Conservation (phyloP, 805 yeast genomes). For the Candida namnaoensis region DNA sequence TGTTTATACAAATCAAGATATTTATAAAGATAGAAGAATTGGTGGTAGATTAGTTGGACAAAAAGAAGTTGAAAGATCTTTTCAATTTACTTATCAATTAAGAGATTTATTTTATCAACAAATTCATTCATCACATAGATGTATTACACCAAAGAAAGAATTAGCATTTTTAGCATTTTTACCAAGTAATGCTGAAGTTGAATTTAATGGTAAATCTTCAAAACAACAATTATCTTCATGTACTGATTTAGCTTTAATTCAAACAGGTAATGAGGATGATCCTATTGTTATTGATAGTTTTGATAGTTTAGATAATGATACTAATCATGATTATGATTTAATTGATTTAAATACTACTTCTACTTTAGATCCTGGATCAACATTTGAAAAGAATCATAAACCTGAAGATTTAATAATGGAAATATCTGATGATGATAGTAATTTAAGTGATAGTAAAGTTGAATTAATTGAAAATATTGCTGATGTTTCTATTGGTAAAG, state of each 20-base stretch:
- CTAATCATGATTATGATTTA: slow-evolving; percentile 5
- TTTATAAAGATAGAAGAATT: slow-evolving; percentile 49
- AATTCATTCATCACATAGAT: slow-evolving; percentile 51
- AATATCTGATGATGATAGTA: too few species aligned
- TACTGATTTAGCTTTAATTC: not conserved
- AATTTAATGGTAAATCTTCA: slow-evolving; percentile 29
- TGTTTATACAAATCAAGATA: slow-evolving; percentile 21
- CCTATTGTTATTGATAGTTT: slow-evolving; percentile 16
- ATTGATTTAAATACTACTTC: not conserved
- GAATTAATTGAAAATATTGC: not conserved
- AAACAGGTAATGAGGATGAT: slow-evolving; percentile 5
- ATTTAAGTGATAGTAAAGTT: too few species aligned
- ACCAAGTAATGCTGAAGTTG: slow-evolving; percentile 60
- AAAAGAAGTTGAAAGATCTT: slow-evolving; percentile 73
- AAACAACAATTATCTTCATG: slow-evolving; percentile 6
- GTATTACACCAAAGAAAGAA: slow-evolving; percentile 76
- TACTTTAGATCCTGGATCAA: not conserved
- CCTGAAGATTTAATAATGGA: too few species aligned
- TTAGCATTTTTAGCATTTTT: slow-evolving; percentile 83
- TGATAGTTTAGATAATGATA: slow-evolving; percentile 13
- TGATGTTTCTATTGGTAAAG: too few species aligned
- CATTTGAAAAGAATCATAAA: too few species aligned
- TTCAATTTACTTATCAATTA: slow-evolving; percentile 70
- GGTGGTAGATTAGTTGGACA: slow-evolving; percentile 82
- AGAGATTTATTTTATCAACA: slow-evolving; percentile 61